Conservation (phyloP, 495 filamentous ascomycete species). For the Penicillium lagena region DNA sequence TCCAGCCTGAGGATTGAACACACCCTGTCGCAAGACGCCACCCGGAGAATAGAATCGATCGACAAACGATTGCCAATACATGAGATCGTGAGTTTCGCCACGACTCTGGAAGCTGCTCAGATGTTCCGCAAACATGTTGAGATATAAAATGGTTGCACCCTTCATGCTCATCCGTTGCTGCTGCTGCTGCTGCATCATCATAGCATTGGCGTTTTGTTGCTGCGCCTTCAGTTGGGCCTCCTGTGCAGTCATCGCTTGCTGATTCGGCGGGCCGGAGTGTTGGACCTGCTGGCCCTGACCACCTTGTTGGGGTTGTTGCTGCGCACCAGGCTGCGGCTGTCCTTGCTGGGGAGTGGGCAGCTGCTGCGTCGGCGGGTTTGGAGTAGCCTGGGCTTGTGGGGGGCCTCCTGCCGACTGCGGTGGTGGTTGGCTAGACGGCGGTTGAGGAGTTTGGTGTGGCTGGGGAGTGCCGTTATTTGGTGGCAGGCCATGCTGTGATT, state of each 20-base stretch:
- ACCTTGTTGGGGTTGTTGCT: conserved; percentile 35
- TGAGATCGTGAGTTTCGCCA: conserved; percentile 53
- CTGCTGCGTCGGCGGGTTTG: conserved; percentile 40
- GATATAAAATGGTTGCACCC: conserved; percentile 51
- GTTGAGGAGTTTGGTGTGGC: conserved; percentile 40
- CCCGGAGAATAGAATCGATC: conserved; percentile 66
- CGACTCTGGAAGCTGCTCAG: conserved; percentile 60
- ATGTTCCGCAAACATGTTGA: conserved; percentile 66
- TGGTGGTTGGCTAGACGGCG: conserved; percentile 30
- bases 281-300: conserved; percentile 34
- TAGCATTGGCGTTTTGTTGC: conserved; percentile 34
- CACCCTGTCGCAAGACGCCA: conserved; percentile 61
- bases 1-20: conserved; percentile 43
- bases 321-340: conserved; percentile 32
- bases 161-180: conserved; percentile 48
- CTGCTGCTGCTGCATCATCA: conserved; percentile 36
- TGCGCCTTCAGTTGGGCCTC: conserved; percentile 40
- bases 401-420: conserved; percentile 32
- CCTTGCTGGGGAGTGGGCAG: conserved; percentile 37
- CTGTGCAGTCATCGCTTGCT: conserved; percentile 32
- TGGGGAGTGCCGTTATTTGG: conserved; percentile 43
- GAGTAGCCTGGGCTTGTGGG: conserved; percentile 40
- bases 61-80: conserved; percentile 71
- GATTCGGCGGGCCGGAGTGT: conserved; percentile 33
- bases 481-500: conserved; percentile 47